Conservation (phyloP, 1,284 basidiomycete genomes). For the Ganoderma sinense region DNA sequence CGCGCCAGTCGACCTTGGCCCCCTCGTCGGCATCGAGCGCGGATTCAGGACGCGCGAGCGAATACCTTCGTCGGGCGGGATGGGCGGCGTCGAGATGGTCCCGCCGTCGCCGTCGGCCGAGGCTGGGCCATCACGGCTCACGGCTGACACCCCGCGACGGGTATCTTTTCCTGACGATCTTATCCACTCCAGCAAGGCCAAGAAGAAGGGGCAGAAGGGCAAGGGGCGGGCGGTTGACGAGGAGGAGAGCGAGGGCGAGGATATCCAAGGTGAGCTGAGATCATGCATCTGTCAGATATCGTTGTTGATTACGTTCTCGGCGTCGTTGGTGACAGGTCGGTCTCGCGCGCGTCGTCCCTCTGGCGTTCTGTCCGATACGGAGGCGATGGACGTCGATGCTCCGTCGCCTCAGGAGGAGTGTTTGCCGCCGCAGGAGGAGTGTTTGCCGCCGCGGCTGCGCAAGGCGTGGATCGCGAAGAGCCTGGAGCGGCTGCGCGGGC, state of each 20-base stretch:
- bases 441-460: constrained; percentile 70
- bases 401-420: constrained; percentile 52
- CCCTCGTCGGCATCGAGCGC: constrained; percentile 69
- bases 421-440: constrained; percentile 53
- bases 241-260: constrained; percentile 7
- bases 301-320: background rate
- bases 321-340: background rate
- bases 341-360: constrained; percentile 14
- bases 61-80: constrained; percentile 53
- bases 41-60: constrained; percentile 71
- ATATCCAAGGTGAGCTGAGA: background rate
- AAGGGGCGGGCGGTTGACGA: constrained; percentile 36
- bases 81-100: too few relatives aligned
- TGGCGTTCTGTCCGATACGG: background rate
- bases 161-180: constrained; percentile 29
- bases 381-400: constrained; percentile 29
- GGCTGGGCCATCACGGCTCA: constrained; percentile 32
- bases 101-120: too few relatives aligned
- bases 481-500: too few relatives aligned
- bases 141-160: constrained; percentile 9
- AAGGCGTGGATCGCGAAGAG: too few relatives aligned
- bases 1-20: constrained; percentile 62
- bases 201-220: constrained; percentile 39
- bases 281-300: background rate
- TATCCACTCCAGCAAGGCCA: constrained; percentile 13